phyloP scores from a whole-genome alignment of 768 basidiomycete genomes.

The Cyclocybe aegerita region DNA sequence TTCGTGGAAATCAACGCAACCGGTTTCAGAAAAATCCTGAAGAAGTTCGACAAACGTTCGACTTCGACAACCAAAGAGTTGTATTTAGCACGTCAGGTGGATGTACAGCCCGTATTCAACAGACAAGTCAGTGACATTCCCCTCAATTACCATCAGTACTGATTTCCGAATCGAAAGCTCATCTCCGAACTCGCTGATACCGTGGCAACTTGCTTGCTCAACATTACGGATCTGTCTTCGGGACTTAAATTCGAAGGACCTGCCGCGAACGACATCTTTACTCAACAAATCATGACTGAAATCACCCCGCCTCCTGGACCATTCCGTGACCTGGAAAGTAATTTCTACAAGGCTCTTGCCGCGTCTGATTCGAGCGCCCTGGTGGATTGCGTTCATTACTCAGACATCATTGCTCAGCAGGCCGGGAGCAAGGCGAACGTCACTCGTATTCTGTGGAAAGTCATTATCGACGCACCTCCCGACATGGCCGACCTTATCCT shows the following conservation, averaged over 20 bases:
- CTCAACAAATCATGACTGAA: conserved; percentile 69
- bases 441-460: conserved; percentile 93
- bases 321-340: conserved; percentile 86
- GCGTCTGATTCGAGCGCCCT: conserved; percentile 60
- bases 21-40: conserved; percentile 95
- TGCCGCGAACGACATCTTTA: conserved; percentile 73
- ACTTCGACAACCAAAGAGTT: conserved; percentile 95
- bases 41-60: conserved; percentile 98
- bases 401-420: conserved; percentile 63
- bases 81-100: conserved; percentile 93
- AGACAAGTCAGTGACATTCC: conserved; percentile 62
- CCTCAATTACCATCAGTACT: conserved; percentile 1
- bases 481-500: conserved; percentile 77
- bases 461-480: conserved; percentile 75
- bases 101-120: conserved; percentile 98
- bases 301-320: conserved; percentile 64
- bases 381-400: conserved; percentile 67
- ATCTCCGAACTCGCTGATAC: conserved; percentile 95
- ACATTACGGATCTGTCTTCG: conserved; percentile 73
- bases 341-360: conserved; percentile 75
- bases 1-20: conserved; percentile 97
- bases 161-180: conserved; percentile 48
- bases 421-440: conserved; percentile 65
- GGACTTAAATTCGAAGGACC: conserved; percentile 79
- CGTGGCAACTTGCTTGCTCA: conserved; percentile 79